These are phyloP conservation scores for Panaeolus cyanescens DNA, from an alignment of 768 basidiomycete species.

Conservation along the genomic window DNA sequence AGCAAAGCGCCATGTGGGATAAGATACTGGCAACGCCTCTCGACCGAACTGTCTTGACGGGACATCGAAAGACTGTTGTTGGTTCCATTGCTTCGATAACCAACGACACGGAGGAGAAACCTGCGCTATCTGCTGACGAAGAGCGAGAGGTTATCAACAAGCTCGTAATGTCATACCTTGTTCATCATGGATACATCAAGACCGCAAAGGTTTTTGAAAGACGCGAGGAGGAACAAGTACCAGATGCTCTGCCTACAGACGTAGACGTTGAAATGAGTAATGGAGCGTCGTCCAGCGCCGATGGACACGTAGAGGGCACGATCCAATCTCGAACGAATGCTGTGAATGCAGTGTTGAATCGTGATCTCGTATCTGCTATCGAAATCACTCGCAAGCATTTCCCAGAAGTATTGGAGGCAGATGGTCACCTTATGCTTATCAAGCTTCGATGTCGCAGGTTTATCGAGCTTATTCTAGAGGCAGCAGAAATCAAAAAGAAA, in stretches of 20 bases:
- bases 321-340: conserved; percentile 72
- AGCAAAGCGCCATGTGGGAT: conserved; percentile 65
- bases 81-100: conserved; percentile 23
- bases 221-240: conserved; percentile 27
- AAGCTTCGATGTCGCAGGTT: conserved; percentile 85
- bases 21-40: conserved; percentile 63
- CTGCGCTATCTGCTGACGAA: conserved; percentile 45
- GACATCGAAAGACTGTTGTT: conserved; percentile 20
- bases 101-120: conserved; percentile 22
- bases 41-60: conserved; percentile 35
- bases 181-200: conserved; percentile 81
- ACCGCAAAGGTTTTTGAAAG: conserved; percentile 69
- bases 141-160: conserved; percentile 65
- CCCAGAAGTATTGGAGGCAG: conserved; percentile 64
- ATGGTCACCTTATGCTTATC: conserved; percentile 74
- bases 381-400: conserved; percentile 54
- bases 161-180: conserved; percentile 77
- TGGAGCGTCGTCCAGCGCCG: conserved; percentile 14
- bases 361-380: conserved; percentile 73
- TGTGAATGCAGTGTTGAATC: conserved; percentile 65
- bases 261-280: conserved; percentile 54
- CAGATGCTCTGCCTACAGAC: conserved; percentile 14
- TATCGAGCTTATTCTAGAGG: conserved; percentile 77
- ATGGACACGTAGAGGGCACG: conserved; percentile 41
- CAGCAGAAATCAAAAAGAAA: conserved; percentile 68